Conservation (phyloP, 2,329 filamentous ascomycete species). For the Cryoendolithus antarcticus region DNA sequence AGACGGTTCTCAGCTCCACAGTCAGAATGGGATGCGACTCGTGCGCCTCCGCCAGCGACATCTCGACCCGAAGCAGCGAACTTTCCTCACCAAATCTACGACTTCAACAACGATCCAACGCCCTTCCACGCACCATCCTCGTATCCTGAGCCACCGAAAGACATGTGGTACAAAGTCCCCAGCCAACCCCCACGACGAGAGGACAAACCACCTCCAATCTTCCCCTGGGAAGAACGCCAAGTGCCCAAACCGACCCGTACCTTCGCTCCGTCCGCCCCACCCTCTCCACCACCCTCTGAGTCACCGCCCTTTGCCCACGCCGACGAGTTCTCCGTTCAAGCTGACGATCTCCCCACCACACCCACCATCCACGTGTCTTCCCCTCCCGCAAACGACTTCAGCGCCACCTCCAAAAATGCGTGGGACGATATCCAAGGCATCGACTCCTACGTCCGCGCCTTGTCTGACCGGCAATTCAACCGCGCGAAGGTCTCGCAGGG, state of each 20-base stretch:
- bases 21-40: slow-evolving; percentile 50
- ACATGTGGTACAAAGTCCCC: slow-evolving; percentile 83
- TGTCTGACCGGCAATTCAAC: slow-evolving; percentile 50
- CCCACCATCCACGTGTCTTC: slow-evolving; percentile 36
- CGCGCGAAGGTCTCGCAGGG: slow-evolving; percentile 28
- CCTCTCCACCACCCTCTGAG: slow-evolving; percentile 11
- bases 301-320: slow-evolving; percentile 6
- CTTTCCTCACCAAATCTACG: slow-evolving; percentile 66
- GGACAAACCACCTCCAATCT: slow-evolving; percentile 56
- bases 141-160: slow-evolving; percentile 71
- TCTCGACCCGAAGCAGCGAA: slow-evolving; percentile 77
- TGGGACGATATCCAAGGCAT: slow-evolving; percentile 92
- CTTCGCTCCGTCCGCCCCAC: slow-evolving; percentile 45
- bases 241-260: slow-evolving; percentile 52
- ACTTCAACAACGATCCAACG: slow-evolving; percentile 64
- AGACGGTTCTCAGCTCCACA: slow-evolving; percentile 45
- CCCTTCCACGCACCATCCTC: slow-evolving; percentile 65
- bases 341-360: slow-evolving; percentile 21
- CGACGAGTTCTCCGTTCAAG: slow-evolving; percentile 19
- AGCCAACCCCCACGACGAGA: slow-evolving; percentile 42
- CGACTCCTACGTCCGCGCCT: slow-evolving; percentile 67
- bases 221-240: slow-evolving; percentile 75
- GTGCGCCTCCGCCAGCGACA: slow-evolving; percentile 45
- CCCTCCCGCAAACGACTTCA: slow-evolving; percentile 58
- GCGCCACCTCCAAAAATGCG: slow-evolving; percentile 57